Base-by-base conservation (phyloP, 805 yeast genomes). In the Saccharomycopsis babjevae region DNA sequence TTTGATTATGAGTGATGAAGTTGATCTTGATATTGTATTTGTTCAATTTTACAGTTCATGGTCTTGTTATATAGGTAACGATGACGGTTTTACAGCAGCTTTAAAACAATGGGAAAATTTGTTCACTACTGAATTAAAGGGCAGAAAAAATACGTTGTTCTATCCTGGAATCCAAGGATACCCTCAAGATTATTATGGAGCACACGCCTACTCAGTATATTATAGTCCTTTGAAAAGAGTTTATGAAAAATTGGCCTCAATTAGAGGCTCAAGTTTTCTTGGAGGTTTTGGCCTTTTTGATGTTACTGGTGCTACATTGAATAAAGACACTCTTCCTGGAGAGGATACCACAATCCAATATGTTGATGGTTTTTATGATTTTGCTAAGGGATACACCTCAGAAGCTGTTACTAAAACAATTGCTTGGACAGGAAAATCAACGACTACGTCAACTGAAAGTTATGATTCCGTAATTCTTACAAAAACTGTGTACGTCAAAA, bases 41-140 rank as follows among this genome's bases (percentile, higher is more conserved):
- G 76, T 84, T 61, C 89, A 84, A 72, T 84, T 84, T 71, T 84
- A 84, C 76, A 83, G 83, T 74, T 84, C 84, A 15, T 38, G 5
- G 1, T 36, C 34, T 22, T 85, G 90, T 71, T 69, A 77, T 34
- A 68, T 81, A n/a, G n/a, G n/a, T 60, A 69, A 70, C 25, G 57
- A 68, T 1, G 43, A 64, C 66, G 67, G 66, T 13, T 88, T 84
- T 76, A 77, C 77, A 30, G 80, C 77, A 71, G 43, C 65, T 7
- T 62, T 62, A 61, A 34, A 36, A 13, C 74, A 79, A 56, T 85
- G 89, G 89, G 77, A 42, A 13, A 71, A 78, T 43, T 60, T 55
- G 22, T 36, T 55, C 32, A 15, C 38, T 2, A 55, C 43, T 2
- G 25, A 55, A 39, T 25, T 28, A 34, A 55, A 38, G 22, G 46